These are phyloP conservation scores for Moelleriella libera DNA, from an alignment of 2,329 filamentous ascomycete genomes.

Conservation along the genomic window DNA sequence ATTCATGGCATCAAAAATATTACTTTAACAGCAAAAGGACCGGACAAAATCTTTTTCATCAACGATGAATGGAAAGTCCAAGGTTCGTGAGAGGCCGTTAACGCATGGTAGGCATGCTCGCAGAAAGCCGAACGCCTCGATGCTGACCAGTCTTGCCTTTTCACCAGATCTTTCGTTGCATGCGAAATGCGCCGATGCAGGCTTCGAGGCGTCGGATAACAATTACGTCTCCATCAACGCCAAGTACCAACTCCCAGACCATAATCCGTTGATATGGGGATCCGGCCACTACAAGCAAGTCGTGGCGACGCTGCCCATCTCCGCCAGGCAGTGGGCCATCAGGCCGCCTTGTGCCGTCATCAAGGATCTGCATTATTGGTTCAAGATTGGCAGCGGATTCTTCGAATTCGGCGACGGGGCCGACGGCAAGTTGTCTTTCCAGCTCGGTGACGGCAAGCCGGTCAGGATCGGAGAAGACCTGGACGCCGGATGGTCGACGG, in stretches of 20 bases:
- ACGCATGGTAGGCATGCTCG: background rate
- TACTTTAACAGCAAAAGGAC: background rate
- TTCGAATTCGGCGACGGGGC: background rate
- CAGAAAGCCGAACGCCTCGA: background rate
- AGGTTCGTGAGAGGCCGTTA: background rate
- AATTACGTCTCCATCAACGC: background rate
- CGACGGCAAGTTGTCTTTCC: background rate
- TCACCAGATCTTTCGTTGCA: background rate
- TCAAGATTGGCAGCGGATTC: background rate
- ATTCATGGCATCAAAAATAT: background rate
- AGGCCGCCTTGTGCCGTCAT: background rate
- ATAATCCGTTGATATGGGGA: too few relatives aligned
- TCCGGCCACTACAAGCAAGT: background rate
- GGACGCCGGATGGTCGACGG: background rate
- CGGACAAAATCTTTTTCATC: background rate
- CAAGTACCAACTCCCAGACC: background rate
- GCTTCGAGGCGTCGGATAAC: background rate
- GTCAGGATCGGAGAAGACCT: background rate
- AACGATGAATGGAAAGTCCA: background rate
- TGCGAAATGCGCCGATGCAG: background rate
- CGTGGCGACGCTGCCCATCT: background rate
- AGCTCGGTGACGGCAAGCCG: background rate
- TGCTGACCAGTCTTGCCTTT: background rate
- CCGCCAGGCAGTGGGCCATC: background rate
- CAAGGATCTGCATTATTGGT: background rate